A percentile compares a stretch with the other conserved stretches of the same genome.
These are phyloP conservation scores for Colletotrichum costaricense DNA, from an alignment of 2,329 filamentous ascomycete genomes.

Conservation along the genomic window DNA sequence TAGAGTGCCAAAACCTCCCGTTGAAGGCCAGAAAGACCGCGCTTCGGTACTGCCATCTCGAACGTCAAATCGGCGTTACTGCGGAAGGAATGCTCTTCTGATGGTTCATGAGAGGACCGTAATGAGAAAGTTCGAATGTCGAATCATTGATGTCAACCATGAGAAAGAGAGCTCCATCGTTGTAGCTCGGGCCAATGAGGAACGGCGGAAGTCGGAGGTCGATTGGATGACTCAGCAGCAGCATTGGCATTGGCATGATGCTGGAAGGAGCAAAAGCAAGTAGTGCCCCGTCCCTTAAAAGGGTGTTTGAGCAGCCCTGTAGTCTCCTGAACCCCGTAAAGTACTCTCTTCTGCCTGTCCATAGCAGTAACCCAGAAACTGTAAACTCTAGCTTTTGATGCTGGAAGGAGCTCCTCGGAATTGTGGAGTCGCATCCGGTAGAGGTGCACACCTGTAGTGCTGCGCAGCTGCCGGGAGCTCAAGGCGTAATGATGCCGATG, in stretches of 20 bases:
- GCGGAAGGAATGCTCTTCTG: neutral
- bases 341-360: too few species aligned
- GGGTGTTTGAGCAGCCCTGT: too few species aligned
- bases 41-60: constrained; percentile 27
- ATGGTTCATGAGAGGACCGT: neutral
- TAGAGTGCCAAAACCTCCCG: constrained; percentile 89
- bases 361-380: too few species aligned
- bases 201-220: neutral
- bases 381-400: too few species aligned
- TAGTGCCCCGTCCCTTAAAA: too few species aligned
- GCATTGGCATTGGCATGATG: neutral
- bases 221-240: constrained; percentile 10
- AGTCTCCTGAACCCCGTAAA: too few species aligned
- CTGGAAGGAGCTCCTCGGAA: neutral
- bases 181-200: constrained; percentile 6
- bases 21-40: constrained; percentile 84
- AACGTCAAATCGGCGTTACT: neutral
- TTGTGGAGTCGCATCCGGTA: constrained; percentile 16
- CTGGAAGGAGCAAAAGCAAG: neutral
- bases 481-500: constrained; percentile 6
- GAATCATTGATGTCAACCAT: constrained; percentile 26
- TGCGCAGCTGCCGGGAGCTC: neutral
- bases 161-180: constrained; percentile 4
- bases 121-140: constrained; percentile 9
- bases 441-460: neutral